Base-by-base conservation (phyloP, 768 basidiomycete species). In the Trametopsis cervina region DNA sequence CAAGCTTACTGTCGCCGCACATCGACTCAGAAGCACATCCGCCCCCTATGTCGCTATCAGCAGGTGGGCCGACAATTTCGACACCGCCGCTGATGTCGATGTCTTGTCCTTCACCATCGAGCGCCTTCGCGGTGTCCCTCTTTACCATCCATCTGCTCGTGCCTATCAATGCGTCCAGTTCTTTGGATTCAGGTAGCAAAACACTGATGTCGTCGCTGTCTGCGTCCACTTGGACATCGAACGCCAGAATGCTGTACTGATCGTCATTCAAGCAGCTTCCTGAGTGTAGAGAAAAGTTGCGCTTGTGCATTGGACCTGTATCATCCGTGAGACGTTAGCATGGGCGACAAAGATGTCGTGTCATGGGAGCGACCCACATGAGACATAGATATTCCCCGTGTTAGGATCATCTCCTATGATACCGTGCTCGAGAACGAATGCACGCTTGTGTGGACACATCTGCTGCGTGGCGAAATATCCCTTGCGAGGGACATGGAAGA, bases 381-480 rank as follows among this genome's bases (percentile, higher is more conserved):
- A 75, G 44, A 72, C 68, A 50, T 72, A 75, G 10, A 77, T 66
- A 10, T 73, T 68, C 10, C 80, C 81, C 4, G 49, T 53, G 26
- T 73, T 63, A 17, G 70, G 60, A 42, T 80, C 79, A 55, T 85
- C 83, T 0, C 83, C 82, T 7, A 89, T 67, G 45, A 89, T 74
- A 15, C 81, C 81, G 50, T 85, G 78, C 24, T 80, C 80, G 7
- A 87, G 76, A 7, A 86, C 81, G 55, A 85, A 83, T 0, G 85
- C 83, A 3, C 77, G 73, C 55, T 71, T 71, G 54, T 77, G 71
- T 1, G 72, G 69, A 49, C 68, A 69, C 72, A 71, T 70, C 71
- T 86, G 83, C 58, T 87, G 85, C 2, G 80, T 81, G 1, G 81
- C 81, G 57, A 75, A 87, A 55, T 76, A 74, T 0, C 77, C 78